Percentiles rank a stretch among this genome's conserved stretches.
phyloP scores from a whole-genome alignment of 176 grass and related monocot genomes.

The Oryza punctata region DNA sequence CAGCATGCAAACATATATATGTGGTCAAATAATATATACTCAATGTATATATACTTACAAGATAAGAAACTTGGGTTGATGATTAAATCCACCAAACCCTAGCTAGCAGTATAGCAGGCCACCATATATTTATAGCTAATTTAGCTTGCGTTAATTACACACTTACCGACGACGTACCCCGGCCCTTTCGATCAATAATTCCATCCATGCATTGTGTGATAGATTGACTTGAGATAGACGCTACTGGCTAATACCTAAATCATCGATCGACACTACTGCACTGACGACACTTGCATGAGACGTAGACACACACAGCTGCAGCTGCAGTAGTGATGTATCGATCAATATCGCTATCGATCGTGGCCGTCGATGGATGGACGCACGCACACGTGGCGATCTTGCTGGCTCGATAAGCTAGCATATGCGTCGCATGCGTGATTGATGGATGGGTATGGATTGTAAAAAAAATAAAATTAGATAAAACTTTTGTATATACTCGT shows the following conservation, averaged over 20 bases:
- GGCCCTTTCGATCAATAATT: not conserved
- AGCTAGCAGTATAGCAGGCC: not conserved
- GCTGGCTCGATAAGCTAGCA: not conserved
- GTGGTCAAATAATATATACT: not conserved
- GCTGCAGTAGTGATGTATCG: not conserved
- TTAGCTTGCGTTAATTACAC: constrained; percentile 2
- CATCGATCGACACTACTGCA: too few relatives aligned
- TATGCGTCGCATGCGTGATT: not conserved
- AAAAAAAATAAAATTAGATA: too few relatives aligned
- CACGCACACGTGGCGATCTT: not conserved
- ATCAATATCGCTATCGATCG: not conserved
- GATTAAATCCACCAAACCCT: not conserved
- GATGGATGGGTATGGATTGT: not conserved
- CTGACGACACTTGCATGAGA: too few relatives aligned
- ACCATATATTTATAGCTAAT: not conserved
- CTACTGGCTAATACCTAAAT: not conserved
- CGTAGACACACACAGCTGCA: not conserved
- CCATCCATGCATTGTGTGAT: not conserved
- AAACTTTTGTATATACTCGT: too few relatives aligned
- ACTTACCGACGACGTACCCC: not conserved
- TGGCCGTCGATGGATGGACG: not conserved
- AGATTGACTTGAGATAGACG: not conserved
- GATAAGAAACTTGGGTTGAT: constrained; percentile 21
- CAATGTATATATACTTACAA: not conserved
- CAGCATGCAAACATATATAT: too few relatives aligned